Evolutionary conservation across 1,284 basidiomycete genomes (phyloP).

Genomic region (Takashimella tepidaria): DNA sequence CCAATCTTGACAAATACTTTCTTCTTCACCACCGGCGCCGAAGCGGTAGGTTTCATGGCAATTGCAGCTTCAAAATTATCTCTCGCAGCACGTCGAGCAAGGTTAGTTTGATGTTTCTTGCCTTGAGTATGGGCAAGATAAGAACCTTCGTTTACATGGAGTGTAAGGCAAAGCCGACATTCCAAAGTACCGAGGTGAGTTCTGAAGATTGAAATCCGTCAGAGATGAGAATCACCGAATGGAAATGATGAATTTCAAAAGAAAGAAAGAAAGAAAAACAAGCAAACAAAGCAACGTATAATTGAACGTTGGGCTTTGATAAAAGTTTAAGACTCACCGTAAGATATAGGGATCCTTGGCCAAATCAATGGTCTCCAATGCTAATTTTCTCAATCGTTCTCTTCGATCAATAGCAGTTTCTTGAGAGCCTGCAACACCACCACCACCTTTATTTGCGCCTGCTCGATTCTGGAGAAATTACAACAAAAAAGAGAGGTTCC

Average conservation of each 20-base stretch:
- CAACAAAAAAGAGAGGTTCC: background rate
- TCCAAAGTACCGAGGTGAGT: slow-evolving; percentile 96
- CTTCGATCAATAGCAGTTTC: slow-evolving; percentile 94
- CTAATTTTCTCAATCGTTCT: slow-evolving; percentile 90
- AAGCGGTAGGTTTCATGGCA: slow-evolving; percentile 61
- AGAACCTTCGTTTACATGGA: slow-evolving; percentile 98
- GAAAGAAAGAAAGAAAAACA: no score
- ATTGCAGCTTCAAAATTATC: slow-evolving; percentile 92
- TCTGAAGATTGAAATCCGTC: slow-evolving; percentile 37
- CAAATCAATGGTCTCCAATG: slow-evolving; percentile 91
- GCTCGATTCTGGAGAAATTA: slow-evolving; percentile 94
- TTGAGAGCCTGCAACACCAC: slow-evolving; percentile 64
- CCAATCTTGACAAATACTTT: slow-evolving; percentile 98
- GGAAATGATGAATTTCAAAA: no score
- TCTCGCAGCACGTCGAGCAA: slow-evolving; percentile 88
- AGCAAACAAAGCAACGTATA: no score
- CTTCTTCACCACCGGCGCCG: slow-evolving; percentile 60
- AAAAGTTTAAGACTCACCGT: slow-evolving; percentile 45
- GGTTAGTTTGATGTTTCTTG: slow-evolving; percentile 98
- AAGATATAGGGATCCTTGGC: slow-evolving; percentile 99
- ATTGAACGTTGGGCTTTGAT: no score
- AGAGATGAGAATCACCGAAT: no score
- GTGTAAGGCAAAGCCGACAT: slow-evolving; percentile 93
- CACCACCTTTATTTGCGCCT: slow-evolving; percentile 91
- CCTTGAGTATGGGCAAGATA: slow-evolving; percentile 99